Evolutionary conservation across 129 eudicot species (phyloP), one percentile per base, ranked within the genome.

Genomic region (Smallanthus sonchifolius): DNA sequence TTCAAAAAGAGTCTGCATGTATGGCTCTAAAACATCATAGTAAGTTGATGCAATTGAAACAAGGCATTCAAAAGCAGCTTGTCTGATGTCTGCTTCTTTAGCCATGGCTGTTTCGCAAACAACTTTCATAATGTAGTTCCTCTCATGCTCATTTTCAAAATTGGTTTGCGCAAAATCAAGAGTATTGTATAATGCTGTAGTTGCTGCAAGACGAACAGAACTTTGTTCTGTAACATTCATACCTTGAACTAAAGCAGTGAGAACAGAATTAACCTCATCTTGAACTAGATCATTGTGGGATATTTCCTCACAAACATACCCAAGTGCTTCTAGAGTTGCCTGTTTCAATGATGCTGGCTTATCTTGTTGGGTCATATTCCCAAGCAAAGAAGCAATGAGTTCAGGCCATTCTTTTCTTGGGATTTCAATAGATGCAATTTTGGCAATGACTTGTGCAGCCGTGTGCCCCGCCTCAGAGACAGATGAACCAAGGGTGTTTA

Each of bases 391-490:
- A 38, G 84, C 83, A 69, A 92, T 85, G 32, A 92, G 90, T 7
- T 92, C 96, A 0, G 98, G 96, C 98, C 98, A 92, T 56, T 86
- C 92, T 73, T 92, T 92, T 74, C 84, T 75, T 7, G 98, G 96
- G 47, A 92, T 75, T 75, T 92, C 98, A 49, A 92, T 87, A 10
- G 88, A 78, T 45, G 98, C 96, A 61, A 89, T 79, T 83, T 92
- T 92, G 30, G 98, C 98, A 74, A 92, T 83, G 15, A 89, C 98
- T 79, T 92, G 98, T 4, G 96, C 87, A 39, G 98, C 91, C 45
- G 96, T 89, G 70, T 89, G 96, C 57, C 89, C 82, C 24, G 92
- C 98, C 40, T 92, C 98, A 24, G 82, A 79, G 10, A 85, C 87
- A 28, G 92, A 76, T 44, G 98, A 89, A 11, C 90, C 93, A 65